Percentiles rank a stretch among this genome's conserved stretches.
These are phyloP conservation scores for Steccherinum ochraceum DNA, from an alignment of 768 basidiomycete genomes.

Conservation along the genomic window DNA sequence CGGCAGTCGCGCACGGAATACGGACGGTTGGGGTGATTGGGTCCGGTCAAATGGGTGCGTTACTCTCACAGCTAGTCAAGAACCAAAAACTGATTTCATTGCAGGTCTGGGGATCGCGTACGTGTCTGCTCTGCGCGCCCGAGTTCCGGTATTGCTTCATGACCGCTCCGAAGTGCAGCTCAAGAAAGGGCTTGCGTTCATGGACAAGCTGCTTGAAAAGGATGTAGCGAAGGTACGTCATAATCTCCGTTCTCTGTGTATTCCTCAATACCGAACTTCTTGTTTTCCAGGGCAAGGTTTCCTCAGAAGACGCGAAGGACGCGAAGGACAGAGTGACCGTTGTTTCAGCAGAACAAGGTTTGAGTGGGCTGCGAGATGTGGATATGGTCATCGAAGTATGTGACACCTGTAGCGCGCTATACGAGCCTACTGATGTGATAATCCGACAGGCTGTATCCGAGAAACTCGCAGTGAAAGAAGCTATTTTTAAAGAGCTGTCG, in stretches of 20 bases:
- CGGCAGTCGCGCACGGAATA: conserved; percentile 56
- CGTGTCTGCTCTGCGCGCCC: conserved; percentile 80
- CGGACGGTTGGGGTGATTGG: conserved; percentile 73
- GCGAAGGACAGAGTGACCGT: conserved; percentile 60
- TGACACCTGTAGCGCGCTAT: conserved; percentile 1
- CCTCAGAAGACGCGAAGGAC: conserved; percentile 63
- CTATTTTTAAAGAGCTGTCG: conserved; percentile 68
- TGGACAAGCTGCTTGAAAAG: conserved; percentile 83
- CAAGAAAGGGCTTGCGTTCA: conserved; percentile 59
- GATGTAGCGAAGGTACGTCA: conserved; percentile 62
- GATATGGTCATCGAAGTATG: conserved; percentile 89
- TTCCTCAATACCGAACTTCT: no score
- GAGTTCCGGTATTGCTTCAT: conserved; percentile 79
- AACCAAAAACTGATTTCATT: not conserved
- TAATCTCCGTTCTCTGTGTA: not conserved
- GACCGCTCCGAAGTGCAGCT: conserved; percentile 76
- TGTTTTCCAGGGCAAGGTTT: conserved; percentile 50
- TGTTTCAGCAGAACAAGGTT: conserved; percentile 40
- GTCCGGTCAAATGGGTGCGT: conserved; percentile 68
- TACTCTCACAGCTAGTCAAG: not conserved
- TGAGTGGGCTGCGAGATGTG: conserved; percentile 64
- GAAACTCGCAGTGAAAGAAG: conserved; percentile 67
- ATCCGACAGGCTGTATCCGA: conserved; percentile 76
- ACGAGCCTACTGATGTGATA: not conserved
- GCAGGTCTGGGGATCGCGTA: conserved; percentile 84